Percentiles rank a stretch among this genome's conserved stretches.
Evolutionary conservation across 805 yeast genomes (phyloP).

Genomic region (Maudiozyma turicensis): DNA sequence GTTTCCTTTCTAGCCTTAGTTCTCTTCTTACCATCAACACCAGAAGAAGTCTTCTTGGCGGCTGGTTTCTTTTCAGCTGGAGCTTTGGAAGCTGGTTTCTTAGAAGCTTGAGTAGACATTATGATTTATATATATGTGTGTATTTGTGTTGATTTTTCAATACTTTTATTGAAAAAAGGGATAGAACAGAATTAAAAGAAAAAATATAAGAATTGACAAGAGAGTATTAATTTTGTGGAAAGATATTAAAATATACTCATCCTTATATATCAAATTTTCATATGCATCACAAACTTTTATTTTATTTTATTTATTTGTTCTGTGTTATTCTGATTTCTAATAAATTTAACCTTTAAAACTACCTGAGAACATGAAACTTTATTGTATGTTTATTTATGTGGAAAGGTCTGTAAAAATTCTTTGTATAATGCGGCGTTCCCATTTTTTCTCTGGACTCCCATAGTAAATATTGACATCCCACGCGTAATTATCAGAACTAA

Average conservation of each 20-base stretch:
- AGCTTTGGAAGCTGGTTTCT: conserved; percentile 35
- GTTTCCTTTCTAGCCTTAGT: conserved; percentile 95
- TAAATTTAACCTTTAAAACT: too few species aligned
- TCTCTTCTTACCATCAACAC: conserved; percentile 81
- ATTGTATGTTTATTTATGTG: too few species aligned
- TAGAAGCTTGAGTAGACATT: conserved; percentile 60
- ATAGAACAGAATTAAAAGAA: background rate
- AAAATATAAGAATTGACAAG: background rate
- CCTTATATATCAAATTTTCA: background rate
- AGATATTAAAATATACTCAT: background rate
- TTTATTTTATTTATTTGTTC: background rate
- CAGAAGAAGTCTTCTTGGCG: conserved; percentile 84
- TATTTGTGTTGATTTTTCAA: background rate
- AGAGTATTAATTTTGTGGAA: background rate
- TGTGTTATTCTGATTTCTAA: background rate
- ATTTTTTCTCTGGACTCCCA: too few species aligned
- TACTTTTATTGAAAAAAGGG: background rate
- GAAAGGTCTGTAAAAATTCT: too few species aligned
- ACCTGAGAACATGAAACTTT: too few species aligned
- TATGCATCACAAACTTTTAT: background rate
- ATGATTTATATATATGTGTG: conserved; percentile 11
- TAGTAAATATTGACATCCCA: too few species aligned
- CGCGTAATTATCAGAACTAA: conserved; percentile 8
- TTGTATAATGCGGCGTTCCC: too few species aligned
- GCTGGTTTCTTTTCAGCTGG: conserved; percentile 41